phyloP scores from a whole-genome alignment of 1,139 yeast genomes.

The Zygoascus sp. region DNA sequence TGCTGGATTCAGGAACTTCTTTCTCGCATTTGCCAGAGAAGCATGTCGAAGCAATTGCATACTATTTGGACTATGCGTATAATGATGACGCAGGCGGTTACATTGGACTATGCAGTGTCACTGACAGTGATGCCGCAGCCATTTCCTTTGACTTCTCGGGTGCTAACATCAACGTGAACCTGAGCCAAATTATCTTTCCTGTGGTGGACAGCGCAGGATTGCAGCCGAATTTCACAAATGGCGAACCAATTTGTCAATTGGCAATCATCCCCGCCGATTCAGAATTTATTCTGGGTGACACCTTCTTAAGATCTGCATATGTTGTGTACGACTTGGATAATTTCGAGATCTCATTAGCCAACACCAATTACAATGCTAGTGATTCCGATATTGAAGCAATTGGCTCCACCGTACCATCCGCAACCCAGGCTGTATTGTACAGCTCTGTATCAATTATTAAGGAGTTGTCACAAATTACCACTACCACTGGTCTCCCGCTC shows the following conservation, averaged over 20 bases:
- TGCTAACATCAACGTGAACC: slow-evolving; percentile 19
- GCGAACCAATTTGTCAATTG: slow-evolving; percentile 11
- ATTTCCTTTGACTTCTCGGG: slow-evolving; percentile 19
- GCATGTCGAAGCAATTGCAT: slow-evolving; percentile 20
- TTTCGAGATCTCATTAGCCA: slow-evolving; percentile 60
- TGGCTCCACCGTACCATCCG: neutral
- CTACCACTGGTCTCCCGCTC: too few relatives aligned
- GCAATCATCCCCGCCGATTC: slow-evolving; percentile 22
- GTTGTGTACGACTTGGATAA: slow-evolving; percentile 67
- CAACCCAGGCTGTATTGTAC: too few relatives aligned
- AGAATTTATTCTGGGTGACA: slow-evolving; percentile 54
- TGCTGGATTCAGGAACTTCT: slow-evolving; percentile 66
- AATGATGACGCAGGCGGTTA: slow-evolving; percentile 15
- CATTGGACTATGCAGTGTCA: slow-evolving; percentile 13
- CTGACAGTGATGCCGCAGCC: slow-evolving; percentile 13
- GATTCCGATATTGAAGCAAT: neutral
- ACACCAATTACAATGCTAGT: slow-evolving; percentile 35
- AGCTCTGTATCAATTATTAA: too few relatives aligned
- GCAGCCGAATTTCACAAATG: slow-evolving; percentile 3
- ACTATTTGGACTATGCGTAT: too few relatives aligned
- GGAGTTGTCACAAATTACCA: too few relatives aligned
- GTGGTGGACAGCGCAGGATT: slow-evolving; percentile 6
- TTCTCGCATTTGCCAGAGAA: slow-evolving; percentile 47
- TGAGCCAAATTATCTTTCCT: slow-evolving; percentile 34
- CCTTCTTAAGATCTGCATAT: slow-evolving; percentile 61